These are phyloP conservation scores for Parsonsia alboflavescens DNA, from an alignment of 257 asterid species.

Conservation along the genomic window DNA sequence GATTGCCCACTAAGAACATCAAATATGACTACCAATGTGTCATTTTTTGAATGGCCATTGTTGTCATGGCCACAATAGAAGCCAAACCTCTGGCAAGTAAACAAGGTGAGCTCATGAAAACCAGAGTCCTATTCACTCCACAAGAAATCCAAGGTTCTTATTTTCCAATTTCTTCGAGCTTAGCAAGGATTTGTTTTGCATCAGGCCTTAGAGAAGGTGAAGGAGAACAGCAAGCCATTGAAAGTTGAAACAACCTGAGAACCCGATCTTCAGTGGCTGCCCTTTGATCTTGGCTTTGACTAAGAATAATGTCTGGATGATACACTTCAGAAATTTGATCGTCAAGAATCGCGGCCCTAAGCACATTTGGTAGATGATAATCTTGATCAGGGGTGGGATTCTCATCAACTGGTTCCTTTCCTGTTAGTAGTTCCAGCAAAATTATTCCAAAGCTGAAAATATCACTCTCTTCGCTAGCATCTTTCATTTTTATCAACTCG, in stretches of 20 bases:
- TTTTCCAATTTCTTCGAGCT: conserved; percentile 66
- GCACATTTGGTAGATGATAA: conserved; percentile 47
- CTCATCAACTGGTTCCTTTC: conserved; percentile 53
- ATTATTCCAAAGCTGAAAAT: conserved; percentile 73
- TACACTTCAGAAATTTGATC: conserved; percentile 49
- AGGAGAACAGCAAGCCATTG: conserved; percentile 85
- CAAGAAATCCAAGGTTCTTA: conserved; percentile 9
- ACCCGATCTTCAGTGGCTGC: conserved; percentile 38
- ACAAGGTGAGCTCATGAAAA: not conserved
- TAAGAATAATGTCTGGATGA: conserved; percentile 55
- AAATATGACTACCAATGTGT: too few relatives aligned
- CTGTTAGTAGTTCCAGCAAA: conserved; percentile 66
- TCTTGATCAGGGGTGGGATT: conserved; percentile 43
- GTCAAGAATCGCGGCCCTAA: conserved; percentile 68
- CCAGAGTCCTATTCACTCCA: not conserved
- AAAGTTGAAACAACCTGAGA: conserved; percentile 55
- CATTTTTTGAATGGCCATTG: not conserved
- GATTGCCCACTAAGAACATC: not conserved
- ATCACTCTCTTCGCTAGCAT: conserved; percentile 58
- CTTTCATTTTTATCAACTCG: conserved; percentile 75
- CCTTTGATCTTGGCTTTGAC: conserved; percentile 37
- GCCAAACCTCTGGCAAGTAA: not conserved
- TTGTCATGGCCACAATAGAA: not conserved
- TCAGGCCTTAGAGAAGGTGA: conserved; percentile 64
- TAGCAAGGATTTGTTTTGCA: conserved; percentile 49